Conservation (phyloP, 2,329 filamentous ascomycete genomes). For the Hypoxylon sp. region DNA sequence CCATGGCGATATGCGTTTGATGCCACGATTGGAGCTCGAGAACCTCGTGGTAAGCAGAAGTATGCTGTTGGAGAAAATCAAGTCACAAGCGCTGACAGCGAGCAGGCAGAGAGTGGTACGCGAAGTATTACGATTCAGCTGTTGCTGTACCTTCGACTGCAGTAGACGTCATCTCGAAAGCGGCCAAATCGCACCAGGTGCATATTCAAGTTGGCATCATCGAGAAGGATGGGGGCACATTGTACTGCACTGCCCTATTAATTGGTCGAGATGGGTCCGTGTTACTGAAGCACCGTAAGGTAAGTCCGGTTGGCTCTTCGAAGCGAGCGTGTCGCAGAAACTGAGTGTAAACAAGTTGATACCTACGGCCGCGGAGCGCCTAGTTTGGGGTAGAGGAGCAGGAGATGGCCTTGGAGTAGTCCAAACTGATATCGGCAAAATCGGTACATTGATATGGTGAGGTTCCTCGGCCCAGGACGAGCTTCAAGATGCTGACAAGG, state of each 20-base stretch:
- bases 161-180: constrained; percentile 51
- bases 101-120: constrained; percentile 57
- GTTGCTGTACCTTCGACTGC: constrained; percentile 56
- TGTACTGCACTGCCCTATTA: constrained; percentile 57
- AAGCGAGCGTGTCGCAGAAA: constrained; percentile 8
- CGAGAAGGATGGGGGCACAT: constrained; percentile 56
- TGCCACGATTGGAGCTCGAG: constrained; percentile 57
- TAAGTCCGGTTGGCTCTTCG: constrained; percentile 35
- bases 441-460: constrained; percentile 58
- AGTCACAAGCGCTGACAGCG: constrained; percentile 20
- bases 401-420: constrained; percentile 57
- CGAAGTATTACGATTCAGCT: constrained; percentile 56
- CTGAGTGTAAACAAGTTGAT: constrained; percentile 50
- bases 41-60: constrained; percentile 53
- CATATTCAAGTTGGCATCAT: constrained; percentile 56
- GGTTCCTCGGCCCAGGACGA: neutral
- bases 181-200: constrained; percentile 53
- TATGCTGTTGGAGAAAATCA: constrained; percentile 8
- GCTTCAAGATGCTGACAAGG: constrained; percentile 13
- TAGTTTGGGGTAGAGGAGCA: constrained; percentile 61
- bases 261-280: constrained; percentile 54
- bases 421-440: constrained; percentile 56
- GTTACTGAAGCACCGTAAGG: constrained; percentile 56
- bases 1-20: constrained; percentile 59
- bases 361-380: constrained; percentile 56